Evolutionary conservation across 2,329 filamentous ascomycete species (phyloP), one percentile per base, ranked within the genome.

Genomic region (Teratosphaeriaceae sp.): DNA sequence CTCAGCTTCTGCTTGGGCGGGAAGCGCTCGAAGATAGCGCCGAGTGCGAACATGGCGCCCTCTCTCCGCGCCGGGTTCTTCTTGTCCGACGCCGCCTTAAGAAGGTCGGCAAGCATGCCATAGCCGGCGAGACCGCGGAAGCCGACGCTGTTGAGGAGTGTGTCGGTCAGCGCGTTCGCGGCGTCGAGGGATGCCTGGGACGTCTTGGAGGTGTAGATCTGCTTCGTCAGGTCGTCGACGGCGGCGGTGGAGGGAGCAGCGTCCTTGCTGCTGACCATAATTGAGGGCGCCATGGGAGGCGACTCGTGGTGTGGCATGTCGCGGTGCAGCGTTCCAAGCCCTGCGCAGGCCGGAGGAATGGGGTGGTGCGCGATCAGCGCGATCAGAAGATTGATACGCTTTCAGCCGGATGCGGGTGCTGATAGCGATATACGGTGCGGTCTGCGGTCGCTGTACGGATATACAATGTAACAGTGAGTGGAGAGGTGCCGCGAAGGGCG

Each of bases 51-150:
- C 80, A 97, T 94, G 52, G 89, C 85, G 60, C 88, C 88, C 70
- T 98, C 92, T 57, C 90, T 79, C 56, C 79, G 80, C 89, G 52
- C 92, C 92, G 0, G 92, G 92, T 62, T 89, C 76, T 98, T 98
- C 80, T 97, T 98, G 70, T 97, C 88, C 56, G 75, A 71, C 3
- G 90, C 88, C 27, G 86, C 87, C 74, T 94, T 85, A 60, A 78
- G 78, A 57, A 83, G 73, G 50, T 78, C 75, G 18, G 75, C 72
- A 36, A 85, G 62, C 37, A 85, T 66, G 51, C 76, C 76, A 65
- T 84, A 84, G 45, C 68, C 69, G 38, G 72, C 65, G 42, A 85
- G 69, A 39, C 80, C 81, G 18, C 77, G 74, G 58, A 76, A 77
- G 40, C 81, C 81, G 45, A 81, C 74, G 22, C 79, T 80, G 65